Evolutionary conservation across 495 filamentous ascomycete species (phyloP).

Genomic region (Endocarpon pusillum): DNA sequence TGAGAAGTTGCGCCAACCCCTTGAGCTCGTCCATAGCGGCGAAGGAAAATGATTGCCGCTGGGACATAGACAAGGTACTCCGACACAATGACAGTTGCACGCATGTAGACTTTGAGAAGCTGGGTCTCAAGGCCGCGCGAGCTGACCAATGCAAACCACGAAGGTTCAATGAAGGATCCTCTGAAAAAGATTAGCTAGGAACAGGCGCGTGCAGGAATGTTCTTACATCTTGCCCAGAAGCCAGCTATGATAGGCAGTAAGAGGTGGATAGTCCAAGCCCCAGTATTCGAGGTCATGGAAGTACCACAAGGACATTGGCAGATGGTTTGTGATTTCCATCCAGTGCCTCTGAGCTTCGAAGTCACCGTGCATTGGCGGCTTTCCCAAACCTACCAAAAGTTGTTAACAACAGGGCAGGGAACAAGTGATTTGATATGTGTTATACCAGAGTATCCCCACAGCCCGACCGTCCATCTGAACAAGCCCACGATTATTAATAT

Average conservation of each 20-base stretch:
- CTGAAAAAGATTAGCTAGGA: slow-evolving; percentile 22
- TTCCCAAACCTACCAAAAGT: slow-evolving; percentile 42
- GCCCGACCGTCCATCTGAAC: slow-evolving; percentile 77
- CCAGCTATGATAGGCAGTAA: slow-evolving; percentile 98
- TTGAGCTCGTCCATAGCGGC: slow-evolving; percentile 54
- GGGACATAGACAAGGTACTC: slow-evolving; percentile 85
- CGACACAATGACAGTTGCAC: slow-evolving; percentile 71
- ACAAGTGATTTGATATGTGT: neutral
- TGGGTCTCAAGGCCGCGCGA: slow-evolving; percentile 70
- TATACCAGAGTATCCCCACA: slow-evolving; percentile 90
- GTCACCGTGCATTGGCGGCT: slow-evolving; percentile 86
- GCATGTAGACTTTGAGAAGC: slow-evolving; percentile 82
- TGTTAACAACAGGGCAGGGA: neutral
- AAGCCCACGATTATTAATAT: slow-evolving; percentile 81
- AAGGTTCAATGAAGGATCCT: slow-evolving; percentile 57
- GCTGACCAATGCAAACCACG: slow-evolving; percentile 76
- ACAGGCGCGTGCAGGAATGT: neutral
- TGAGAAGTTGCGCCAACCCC: slow-evolving; percentile 59
- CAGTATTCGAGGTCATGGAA: slow-evolving; percentile 93
- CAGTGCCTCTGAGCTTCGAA: slow-evolving; percentile 96
- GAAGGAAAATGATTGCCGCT: slow-evolving; percentile 65
- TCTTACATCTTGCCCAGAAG: slow-evolving; percentile 63
- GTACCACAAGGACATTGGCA: slow-evolving; percentile 91
- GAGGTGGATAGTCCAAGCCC: slow-evolving; percentile 92
- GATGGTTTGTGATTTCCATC: slow-evolving; percentile 88